Conservation (phyloP, 192 early-diverging fungal species). For the Coemansia asiatica region DNA sequence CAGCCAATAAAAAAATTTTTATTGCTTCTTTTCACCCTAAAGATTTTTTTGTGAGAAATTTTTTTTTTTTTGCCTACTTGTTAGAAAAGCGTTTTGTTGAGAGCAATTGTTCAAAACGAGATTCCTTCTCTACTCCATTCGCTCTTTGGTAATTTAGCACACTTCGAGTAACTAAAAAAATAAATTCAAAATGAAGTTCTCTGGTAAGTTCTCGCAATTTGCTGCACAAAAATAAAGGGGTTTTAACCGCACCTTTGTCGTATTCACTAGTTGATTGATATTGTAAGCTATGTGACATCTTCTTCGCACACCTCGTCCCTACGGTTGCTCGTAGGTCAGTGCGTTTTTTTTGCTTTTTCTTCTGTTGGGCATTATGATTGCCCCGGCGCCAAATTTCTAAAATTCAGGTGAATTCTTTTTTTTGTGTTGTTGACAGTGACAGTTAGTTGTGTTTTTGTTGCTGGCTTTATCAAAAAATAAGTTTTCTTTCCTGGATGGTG, state of each 20-base stretch:
- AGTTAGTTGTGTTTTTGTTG: neutral
- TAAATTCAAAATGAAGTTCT: slow-evolving; percentile 52
- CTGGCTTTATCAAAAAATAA: neutral
- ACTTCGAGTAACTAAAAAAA: slow-evolving; percentile 12
- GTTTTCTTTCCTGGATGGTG: slow-evolving; percentile 11
- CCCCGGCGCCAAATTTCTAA: slow-evolving; percentile 31
- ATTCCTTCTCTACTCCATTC: slow-evolving; percentile 38
- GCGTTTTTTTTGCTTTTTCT: neutral
- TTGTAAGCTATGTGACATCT: neutral
- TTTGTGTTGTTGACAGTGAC: neutral
- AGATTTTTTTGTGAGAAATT: neutral
- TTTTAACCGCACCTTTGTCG: neutral
- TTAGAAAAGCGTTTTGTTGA: neutral
- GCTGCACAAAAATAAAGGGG: neutral
- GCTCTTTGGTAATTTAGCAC: slow-evolving; percentile 28
- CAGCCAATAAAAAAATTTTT: neutral
- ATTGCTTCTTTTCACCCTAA: neutral
- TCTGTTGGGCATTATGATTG: slow-evolving; percentile 17
- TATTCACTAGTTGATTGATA: neutral
- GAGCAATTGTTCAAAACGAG: neutral
- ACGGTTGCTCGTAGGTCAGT: neutral
- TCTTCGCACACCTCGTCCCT: neutral
- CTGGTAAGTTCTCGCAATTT: slow-evolving; percentile 25
- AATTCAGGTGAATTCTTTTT: neutral
- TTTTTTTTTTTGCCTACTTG: neutral